Percentiles rank a stretch among this genome's conserved stretches.
Conservation (phyloP, 768 basidiomycete species). For the Boletus subparvulus region DNA sequence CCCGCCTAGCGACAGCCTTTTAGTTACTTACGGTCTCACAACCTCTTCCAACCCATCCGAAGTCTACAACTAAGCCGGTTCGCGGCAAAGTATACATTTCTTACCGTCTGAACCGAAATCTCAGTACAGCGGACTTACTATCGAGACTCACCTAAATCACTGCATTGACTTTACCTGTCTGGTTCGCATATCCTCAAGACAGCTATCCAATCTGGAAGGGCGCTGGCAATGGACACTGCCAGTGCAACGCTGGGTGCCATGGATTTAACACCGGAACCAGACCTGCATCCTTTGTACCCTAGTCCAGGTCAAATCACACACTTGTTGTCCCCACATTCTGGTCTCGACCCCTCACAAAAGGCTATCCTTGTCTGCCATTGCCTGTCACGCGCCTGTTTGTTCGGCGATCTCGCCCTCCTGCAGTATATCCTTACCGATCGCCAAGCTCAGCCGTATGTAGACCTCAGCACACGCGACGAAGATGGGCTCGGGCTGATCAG, state of each 20-base stretch:
- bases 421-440: constrained; percentile 70
- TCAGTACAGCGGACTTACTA: constrained; percentile 1
- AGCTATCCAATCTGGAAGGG: constrained; percentile 1
- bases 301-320: constrained; percentile 59
- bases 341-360: constrained; percentile 67
- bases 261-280: constrained; percentile 72
- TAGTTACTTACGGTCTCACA: constrained; percentile 4
- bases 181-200: constrained; percentile 9
- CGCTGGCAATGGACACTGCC: constrained; percentile 30
- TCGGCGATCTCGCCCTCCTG: constrained; percentile 71
- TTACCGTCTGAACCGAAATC: constrained; percentile 21
- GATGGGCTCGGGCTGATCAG: constrained; percentile 83
- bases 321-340: constrained; percentile 65
- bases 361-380: constrained; percentile 71
- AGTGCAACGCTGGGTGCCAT: constrained; percentile 33
- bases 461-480: constrained; percentile 74
- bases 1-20: not conserved
- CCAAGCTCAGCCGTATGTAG: constrained; percentile 63
- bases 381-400: constrained; percentile 71
- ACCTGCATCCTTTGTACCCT: constrained; percentile 78
- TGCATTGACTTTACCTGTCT: not conserved
- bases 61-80: constrained; percentile 6
- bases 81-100: constrained; percentile 7
- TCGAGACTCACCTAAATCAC: constrained; percentile 7
- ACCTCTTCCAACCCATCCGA: constrained; percentile 5